Evolutionary conservation across 1,139 yeast genomes (phyloP), one percentile per base, ranked within the genome.

Genomic region (Geotrichum europaeum): DNA sequence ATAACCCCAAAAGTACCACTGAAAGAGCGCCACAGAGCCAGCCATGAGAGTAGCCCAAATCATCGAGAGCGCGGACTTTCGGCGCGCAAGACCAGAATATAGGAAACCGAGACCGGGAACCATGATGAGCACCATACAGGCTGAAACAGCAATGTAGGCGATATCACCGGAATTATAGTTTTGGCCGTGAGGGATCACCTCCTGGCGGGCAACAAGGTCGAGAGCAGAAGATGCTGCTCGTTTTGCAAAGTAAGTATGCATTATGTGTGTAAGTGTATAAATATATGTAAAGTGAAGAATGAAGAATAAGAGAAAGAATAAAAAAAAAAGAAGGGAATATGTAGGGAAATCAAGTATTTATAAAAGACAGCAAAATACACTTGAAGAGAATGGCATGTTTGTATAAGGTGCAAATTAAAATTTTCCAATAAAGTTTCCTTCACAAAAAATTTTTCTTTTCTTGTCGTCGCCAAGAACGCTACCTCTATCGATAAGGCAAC

Each of bases 1-100:
- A 72, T 89, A 94, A 28, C 98, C 98, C 98, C 98, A 94, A 71
- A 94, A 90, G 74, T 91, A 94, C 98, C 98, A 94, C 73, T 90
- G 97, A 71, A 90, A 83, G 59, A 84, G 79, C 2, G 90, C 92
- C n/a, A 92, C 85, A 66, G 87, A 81, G 18, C 89, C 84, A 6
- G 92, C 83, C 82, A 87, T 83, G 58, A 90, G 73, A 15, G 84
- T 84, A 20, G 86, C 84, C 90, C 96, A 91, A 59, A 94, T 86
- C 84, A 91, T 83, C 25, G 96, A 87, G 58, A 92, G 78, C 0
- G 98, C 97, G 34, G 92, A 85, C 74, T 92, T 92, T 70, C 98
- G 80, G 70, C 98, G 80, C 25, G 97, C 95, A 65, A 94, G 79
- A 15, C 99, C 99, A 9, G 96, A 87, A 74, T 94, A 94, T 56